Percentiles rank a stretch among this genome's conserved stretches.
Evolutionary conservation across 345 rosid species (phyloP).

Genomic region (Adansonia digitata): DNA sequence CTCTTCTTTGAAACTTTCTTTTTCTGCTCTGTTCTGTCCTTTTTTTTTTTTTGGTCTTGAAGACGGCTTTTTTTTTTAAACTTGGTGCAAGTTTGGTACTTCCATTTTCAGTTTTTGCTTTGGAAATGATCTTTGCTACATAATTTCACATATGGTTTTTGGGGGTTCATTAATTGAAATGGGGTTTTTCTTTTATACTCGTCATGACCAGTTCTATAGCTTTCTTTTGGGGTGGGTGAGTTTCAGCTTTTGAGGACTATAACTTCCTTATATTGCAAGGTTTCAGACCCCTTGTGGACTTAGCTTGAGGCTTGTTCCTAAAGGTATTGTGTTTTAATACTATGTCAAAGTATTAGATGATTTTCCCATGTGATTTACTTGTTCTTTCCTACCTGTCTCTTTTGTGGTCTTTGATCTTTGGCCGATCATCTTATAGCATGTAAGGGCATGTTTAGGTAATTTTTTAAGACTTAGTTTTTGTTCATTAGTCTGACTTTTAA

Average conservation of each 20-base stretch:
- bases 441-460: slow-evolving; percentile 14
- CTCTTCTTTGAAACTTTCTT: slow-evolving; percentile 30
- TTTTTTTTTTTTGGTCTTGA: slow-evolving; percentile 22
- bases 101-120: slow-evolving; percentile 23
- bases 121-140: slow-evolving; percentile 31
- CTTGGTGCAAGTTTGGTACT: slow-evolving; percentile 26
- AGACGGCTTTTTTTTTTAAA: slow-evolving; percentile 9
- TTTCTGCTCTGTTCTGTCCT: slow-evolving; percentile 7
- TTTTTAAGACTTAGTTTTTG: slow-evolving; percentile 18
- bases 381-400: slow-evolving; percentile 18
- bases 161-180: slow-evolving; percentile 18
- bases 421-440: slow-evolving; percentile 18
- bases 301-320: slow-evolving; percentile 13
- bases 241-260: slow-evolving; percentile 19
- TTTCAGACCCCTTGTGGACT: slow-evolving; percentile 8
- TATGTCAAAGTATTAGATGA: slow-evolving; percentile 5
- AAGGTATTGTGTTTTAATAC: slow-evolving; percentile 1
- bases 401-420: slow-evolving; percentile 19
- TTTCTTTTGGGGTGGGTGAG: slow-evolving; percentile 8
- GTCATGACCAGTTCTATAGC: background rate
- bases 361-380: slow-evolving; percentile 17
- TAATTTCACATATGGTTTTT: slow-evolving; percentile 16
- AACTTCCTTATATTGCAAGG: slow-evolving; percentile 18
- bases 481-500: slow-evolving; percentile 15
- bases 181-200: slow-evolving; percentile 10